Evolutionary conservation across 2,329 filamentous ascomycete species (phyloP), one percentile per base, ranked within the genome.

Genomic region (Oidium heveae): DNA sequence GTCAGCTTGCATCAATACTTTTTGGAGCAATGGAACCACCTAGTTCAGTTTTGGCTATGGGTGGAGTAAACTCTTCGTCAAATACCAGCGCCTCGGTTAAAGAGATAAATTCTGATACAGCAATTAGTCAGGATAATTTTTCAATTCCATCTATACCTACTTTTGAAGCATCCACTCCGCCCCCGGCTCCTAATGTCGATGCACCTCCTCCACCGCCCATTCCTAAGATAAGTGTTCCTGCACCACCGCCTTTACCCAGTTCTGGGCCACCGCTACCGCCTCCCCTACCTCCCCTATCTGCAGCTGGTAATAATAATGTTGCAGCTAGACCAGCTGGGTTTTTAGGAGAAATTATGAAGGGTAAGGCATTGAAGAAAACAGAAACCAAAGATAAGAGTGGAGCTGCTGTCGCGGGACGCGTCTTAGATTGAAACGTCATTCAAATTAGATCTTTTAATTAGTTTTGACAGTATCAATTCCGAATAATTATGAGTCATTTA

Each of bases 11-110:
- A 16, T 94, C 86, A 7, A 91, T 95, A 57, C 74, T 98, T 20
- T 98, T 98, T 66, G 89, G 91, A 56, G 94, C 88, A 53, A 96
- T 98, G 88, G 89, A 78, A 10, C 89, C 91, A 41, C 89, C 91
- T 15, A 80, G 89, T 53, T 88, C 89, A 33, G 69, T 95, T 47
- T 93, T 86, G 20, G 83, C 86, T 7, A 79, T 85, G 66, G 86
- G 84, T 59, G 84, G 84, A 61, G 65, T 66, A 32, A 62, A 66
- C 10, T 70, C 71, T 6, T 68, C 70, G 20, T 69, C 70, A 52
- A 67, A 64, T 18, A 65, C 66, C 43, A 62, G 68, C 36, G 66
- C 66, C n/a, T 62, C 67, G 24, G 24, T 28, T 28, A 39, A 39
- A n/a, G 36, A 39, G 4, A 39, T n/a, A n/a, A 39, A 15, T 63